These are phyloP conservation scores for Kalmusia sp. DNA, from an alignment of 2,329 filamentous ascomycete genomes.

Conservation along the genomic window DNA sequence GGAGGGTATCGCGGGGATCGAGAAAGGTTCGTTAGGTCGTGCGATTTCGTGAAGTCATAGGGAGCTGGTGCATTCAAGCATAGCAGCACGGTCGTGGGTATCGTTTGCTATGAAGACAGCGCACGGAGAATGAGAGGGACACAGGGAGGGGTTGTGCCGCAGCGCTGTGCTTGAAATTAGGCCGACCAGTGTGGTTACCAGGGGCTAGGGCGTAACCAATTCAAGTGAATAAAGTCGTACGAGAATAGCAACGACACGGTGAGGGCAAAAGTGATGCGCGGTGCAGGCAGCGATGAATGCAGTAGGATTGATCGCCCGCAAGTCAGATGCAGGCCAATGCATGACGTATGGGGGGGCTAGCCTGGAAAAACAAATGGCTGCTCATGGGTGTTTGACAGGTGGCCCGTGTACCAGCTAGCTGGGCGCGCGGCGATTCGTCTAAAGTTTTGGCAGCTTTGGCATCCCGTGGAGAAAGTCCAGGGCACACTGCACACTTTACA, in stretches of 20 bases:
- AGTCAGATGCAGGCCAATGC: constrained; percentile 39
- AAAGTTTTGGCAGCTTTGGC: constrained; percentile 15
- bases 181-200: neutral
- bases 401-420: constrained; percentile 27
- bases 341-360: constrained; percentile 40
- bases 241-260: constrained; percentile 26
- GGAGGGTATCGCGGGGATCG: constrained; percentile 26
- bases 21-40: constrained; percentile 37
- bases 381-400: constrained; percentile 20
- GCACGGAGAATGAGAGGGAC: constrained; percentile 10
- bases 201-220: constrained; percentile 6
- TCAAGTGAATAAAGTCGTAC: constrained; percentile 22
- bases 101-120: constrained; percentile 33
- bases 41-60: constrained; percentile 41
- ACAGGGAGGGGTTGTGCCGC: constrained; percentile 19
- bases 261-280: constrained; percentile 28
- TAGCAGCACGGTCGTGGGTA: constrained; percentile 27
- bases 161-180: constrained; percentile 24
- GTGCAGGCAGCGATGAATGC: constrained; percentile 24
- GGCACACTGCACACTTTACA: too few species aligned
- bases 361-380: constrained; percentile 6
- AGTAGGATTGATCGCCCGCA: constrained; percentile 35
- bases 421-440: constrained; percentile 32
- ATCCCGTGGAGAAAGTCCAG: too few species aligned
- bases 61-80: constrained; percentile 25